Base-by-base conservation (phyloP, 441 rosid genomes). In the Erodium moschatum region DNA sequence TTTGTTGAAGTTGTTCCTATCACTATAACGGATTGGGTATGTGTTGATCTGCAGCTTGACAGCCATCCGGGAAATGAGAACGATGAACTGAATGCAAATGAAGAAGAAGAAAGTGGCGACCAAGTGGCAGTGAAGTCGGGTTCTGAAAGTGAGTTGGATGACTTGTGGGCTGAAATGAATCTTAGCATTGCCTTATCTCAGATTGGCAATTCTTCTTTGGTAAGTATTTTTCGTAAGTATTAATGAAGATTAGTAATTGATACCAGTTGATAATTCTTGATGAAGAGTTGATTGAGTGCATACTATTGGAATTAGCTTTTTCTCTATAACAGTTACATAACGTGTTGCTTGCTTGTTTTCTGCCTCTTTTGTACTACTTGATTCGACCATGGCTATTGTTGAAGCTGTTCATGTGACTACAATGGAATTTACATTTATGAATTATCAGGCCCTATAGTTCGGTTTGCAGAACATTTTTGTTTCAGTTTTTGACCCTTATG, bases 401-500 rank as follows among this genome's bases (percentile, higher is more conserved):
- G 9, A 40, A 40, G 46, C 8, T 40, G 46, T 40, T 40, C 46
- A 8, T 40, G 46, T 40, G 11, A 40, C 12, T 40, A 40, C 54
- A 40, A 40, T 40, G 44, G 7, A 40, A 40, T 0, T 6, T 40
- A 40, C 12, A n/a, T 13, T 44, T 44, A 44, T 44, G 50, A 44
- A 44, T 44, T 44, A 44, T 44, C n/a, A 44, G 12, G n/a, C 50
- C 50, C 50, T 48, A 3, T 48, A 48, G 5, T 48, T 48, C 13
- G 5, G 54, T 48, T 48, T 48, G 16, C 54, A 12, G 18, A 48
- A 48, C 16, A 12, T 48, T 12, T 48, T 48, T 48, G 16, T 48
- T 48, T 48, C 54, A 48, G 13, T 48, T 13, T 44, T 48, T 48
- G 54, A 48, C 54, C 54, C 54, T 48, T 48, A 48, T 48, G 54